A percentile compares a stretch with the other conserved stretches of the same genome.
Evolutionary conservation across 192 early-diverging fungal genomes (phyloP).

Genomic region (Entomortierella lignicola): DNA sequence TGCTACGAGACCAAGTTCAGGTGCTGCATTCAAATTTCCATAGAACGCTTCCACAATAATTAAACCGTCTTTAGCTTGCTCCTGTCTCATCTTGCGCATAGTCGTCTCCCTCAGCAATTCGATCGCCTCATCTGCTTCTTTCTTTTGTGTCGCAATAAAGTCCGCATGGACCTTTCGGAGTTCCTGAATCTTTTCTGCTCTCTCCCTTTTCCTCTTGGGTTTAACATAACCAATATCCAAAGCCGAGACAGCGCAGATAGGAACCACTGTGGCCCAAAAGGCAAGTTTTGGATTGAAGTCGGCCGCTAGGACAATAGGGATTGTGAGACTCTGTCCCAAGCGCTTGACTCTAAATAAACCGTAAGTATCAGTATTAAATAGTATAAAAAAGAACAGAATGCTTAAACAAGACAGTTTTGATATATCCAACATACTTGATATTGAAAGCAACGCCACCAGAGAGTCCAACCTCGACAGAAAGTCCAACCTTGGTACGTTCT

Average conservation of each 20-base stretch:
- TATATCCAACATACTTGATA: constrained; percentile 62
- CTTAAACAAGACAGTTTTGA: too few relatives aligned
- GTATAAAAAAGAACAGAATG: too few relatives aligned
- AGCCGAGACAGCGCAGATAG: constrained; percentile 61
- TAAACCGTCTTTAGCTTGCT: constrained; percentile 76
- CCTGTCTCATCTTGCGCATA: constrained; percentile 73
- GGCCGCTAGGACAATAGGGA: constrained; percentile 74
- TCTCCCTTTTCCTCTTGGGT: constrained; percentile 67
- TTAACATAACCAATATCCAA: constrained; percentile 70
- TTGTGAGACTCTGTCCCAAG: constrained; percentile 72
- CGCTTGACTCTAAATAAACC: constrained; percentile 63
- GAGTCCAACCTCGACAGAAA: constrained; percentile 71
- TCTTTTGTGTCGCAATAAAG: constrained; percentile 71
- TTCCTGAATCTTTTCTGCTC: constrained; percentile 54
- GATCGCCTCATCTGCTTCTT: constrained; percentile 84
- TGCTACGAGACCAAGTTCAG: constrained; percentile 52
- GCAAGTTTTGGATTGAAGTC: constrained; percentile 66
- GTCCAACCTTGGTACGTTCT: constrained; percentile 63
- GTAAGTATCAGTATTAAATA: too few relatives aligned
- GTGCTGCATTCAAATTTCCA: constrained; percentile 73
- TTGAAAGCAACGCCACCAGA: constrained; percentile 69
- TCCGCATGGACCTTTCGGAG: constrained; percentile 74
- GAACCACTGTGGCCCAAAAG: constrained; percentile 64
- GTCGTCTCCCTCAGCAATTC: constrained; percentile 76
- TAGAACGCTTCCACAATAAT: constrained; percentile 90